phyloP scores from a whole-genome alignment of 139 green algal genomes.

The Marvania coccoides region DNA sequence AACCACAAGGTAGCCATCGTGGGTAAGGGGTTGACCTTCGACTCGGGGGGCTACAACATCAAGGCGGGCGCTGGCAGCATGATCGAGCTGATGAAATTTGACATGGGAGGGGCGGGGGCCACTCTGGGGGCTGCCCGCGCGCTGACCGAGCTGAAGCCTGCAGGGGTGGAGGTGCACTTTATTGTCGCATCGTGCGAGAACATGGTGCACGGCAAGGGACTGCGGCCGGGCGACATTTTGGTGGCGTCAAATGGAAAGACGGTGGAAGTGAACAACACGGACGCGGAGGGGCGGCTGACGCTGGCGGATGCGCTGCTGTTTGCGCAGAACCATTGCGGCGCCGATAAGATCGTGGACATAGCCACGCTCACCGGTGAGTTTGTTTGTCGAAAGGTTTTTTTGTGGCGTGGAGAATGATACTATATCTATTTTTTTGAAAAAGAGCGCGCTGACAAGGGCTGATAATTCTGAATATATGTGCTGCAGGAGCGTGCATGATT shows the following conservation, averaged over 20 bases:
- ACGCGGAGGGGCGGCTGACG: constrained; percentile 86
- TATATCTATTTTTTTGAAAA: no score
- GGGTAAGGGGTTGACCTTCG: constrained; percentile 79
- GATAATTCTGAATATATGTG: no score
- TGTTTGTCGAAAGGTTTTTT: no score
- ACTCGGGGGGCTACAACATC: constrained; percentile 87
- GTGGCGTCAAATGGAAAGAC: constrained; percentile 88
- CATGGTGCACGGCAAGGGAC: constrained; percentile 83
- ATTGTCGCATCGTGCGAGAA: constrained; percentile 95
- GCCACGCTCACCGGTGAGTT: constrained; percentile 97
- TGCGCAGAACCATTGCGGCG: constrained; percentile 62
- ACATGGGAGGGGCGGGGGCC: constrained; percentile 77
- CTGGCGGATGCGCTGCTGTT: constrained; percentile 92
- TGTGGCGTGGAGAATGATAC: no score
- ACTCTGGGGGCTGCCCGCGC: constrained; percentile 75
- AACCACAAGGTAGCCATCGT: constrained; percentile 71
- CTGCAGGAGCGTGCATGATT: constrained; percentile 87
- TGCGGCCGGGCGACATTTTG: constrained; percentile 92
- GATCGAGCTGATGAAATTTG: constrained; percentile 94
- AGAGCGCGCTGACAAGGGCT: no score
- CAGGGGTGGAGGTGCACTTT: constrained; percentile 85
- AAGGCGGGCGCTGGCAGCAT: constrained; percentile 87
- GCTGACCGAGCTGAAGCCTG: constrained; percentile 56
- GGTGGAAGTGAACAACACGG: constrained; percentile 60
- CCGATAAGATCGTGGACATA: constrained; percentile 76